Conservation (phyloP, 164 flowering plant species). For the Stephania cephalantha region DNA sequence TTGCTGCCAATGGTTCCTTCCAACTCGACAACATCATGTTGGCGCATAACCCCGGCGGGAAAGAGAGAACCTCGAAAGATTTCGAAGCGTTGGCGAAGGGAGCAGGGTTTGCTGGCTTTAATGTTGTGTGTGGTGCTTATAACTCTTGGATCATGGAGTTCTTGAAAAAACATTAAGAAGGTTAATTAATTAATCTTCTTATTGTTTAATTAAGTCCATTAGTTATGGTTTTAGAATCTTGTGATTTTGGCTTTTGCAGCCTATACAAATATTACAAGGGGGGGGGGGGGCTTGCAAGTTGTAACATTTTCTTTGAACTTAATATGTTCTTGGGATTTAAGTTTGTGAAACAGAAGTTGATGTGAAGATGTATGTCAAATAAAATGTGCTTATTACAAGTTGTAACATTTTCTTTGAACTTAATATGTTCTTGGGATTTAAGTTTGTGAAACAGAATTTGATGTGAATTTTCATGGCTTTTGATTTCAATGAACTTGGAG, state of each 20-base stretch:
- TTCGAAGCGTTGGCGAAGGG: slow-evolving; percentile 59
- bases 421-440: neutral
- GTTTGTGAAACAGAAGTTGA: neutral
- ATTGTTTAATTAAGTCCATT: neutral
- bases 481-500: neutral
- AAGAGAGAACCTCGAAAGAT: slow-evolving; percentile 69
- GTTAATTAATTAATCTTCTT: neutral
- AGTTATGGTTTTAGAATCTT: neutral
- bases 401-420: neutral
- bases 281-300: neutral
- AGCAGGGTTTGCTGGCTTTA: slow-evolving; percentile 55
- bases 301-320: neutral
- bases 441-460: neutral
- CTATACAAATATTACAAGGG: neutral
- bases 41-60: slow-evolving; percentile 83
- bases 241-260: neutral
- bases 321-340: neutral
- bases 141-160: slow-evolving; percentile 69
- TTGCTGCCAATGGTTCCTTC: slow-evolving; percentile 31
- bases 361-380: neutral
- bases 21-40: slow-evolving; percentile 62
- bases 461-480: neutral
- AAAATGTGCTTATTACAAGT: neutral
- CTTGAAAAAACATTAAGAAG: slow-evolving; percentile 23
- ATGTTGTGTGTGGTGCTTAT: slow-evolving; percentile 40